A percentile compares a stretch with the other conserved stretches of the same genome.
Conservation (phyloP, 108 stramenopile species). For the Nitzschia putrida region DNA sequence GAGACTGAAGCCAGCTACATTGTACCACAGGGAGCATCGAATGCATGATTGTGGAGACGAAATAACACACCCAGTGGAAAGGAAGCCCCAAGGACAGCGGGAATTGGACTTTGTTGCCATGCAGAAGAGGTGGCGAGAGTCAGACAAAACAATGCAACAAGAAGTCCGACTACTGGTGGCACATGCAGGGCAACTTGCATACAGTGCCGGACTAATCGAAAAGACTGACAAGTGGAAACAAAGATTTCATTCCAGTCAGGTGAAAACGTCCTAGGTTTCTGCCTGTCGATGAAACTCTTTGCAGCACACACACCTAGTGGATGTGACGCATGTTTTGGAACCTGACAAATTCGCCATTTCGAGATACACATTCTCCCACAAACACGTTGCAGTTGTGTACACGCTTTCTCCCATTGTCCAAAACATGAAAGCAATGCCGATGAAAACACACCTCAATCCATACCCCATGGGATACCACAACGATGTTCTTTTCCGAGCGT, state of each 20-base stretch:
- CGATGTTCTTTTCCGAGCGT: slow-evolving; percentile 57
- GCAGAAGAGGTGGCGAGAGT: slow-evolving; percentile 3
- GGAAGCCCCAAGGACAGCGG: slow-evolving; percentile 22
- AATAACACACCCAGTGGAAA: slow-evolving; percentile 12
- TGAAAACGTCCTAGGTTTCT: neutral
- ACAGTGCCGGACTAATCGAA: slow-evolving; percentile 8
- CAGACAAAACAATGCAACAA: slow-evolving; percentile 3
- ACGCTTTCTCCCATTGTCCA: slow-evolving; percentile 54
- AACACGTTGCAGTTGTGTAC: slow-evolving; percentile 77
- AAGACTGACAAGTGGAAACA: slow-evolving; percentile 23
- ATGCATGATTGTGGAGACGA: slow-evolving; percentile 26
- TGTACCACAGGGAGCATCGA: slow-evolving; percentile 7
- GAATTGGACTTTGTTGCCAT: slow-evolving; percentile 15
- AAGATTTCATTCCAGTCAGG: slow-evolving; percentile 5
- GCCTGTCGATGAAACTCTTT: neutral
- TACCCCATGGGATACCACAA: slow-evolving; percentile 77
- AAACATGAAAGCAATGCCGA: slow-evolving; percentile 42
- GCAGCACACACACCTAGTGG: neutral
- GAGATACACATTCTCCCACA: slow-evolving; percentile 45
- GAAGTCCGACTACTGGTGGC: slow-evolving; percentile 11
- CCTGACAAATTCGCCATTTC: slow-evolving; percentile 31
- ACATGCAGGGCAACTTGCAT: slow-evolving; percentile 2
- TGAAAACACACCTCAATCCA: slow-evolving; percentile 74
- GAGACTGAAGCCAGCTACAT: slow-evolving; percentile 12
- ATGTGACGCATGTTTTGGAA: slow-evolving; percentile 29